Percentiles rank a stretch among this genome's conserved stretches.
Conservation (phyloP, 306 rosid genomes). For the Leucaena leucocephala region DNA sequence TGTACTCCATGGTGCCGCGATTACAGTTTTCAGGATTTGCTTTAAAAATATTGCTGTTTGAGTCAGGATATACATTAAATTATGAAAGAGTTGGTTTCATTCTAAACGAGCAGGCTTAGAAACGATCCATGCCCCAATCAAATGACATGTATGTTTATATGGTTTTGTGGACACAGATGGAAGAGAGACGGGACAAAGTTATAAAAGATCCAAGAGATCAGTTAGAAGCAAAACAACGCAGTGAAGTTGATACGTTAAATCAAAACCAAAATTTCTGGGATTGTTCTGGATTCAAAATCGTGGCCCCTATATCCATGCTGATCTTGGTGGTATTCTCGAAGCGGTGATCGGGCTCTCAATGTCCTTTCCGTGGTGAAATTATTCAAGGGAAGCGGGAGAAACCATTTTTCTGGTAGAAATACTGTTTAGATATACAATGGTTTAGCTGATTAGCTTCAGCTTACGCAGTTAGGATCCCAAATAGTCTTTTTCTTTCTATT, state of each 20-base stretch:
- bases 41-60: background rate
- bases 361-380: background rate
- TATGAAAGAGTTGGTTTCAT: constrained; percentile 12
- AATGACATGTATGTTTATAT: background rate
- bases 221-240: constrained; percentile 54
- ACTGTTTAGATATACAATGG: constrained; percentile 26
- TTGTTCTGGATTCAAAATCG: constrained; percentile 61
- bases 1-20: background rate
- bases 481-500: background rate
- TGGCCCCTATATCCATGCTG: constrained; percentile 74
- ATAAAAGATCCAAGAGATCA: constrained; percentile 64
- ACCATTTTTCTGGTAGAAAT: constrained; percentile 42
- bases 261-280: constrained; percentile 70
- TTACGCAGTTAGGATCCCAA: constrained; percentile 14
- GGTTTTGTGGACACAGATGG: constrained; percentile 56
- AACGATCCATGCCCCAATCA: background rate
- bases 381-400: constrained; percentile 33
- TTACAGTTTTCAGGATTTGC: background rate
- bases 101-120: background rate
- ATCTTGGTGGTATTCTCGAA: constrained; percentile 62
- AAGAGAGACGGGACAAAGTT: constrained; percentile 67
- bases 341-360: constrained; percentile 37
- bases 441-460: background rate
- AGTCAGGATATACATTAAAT: constrained; percentile 25
- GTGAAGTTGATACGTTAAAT: constrained; percentile 38